phyloP scores from a whole-genome alignment of 352 stramenopile species.

The Aphanomyces stellatus region DNA sequence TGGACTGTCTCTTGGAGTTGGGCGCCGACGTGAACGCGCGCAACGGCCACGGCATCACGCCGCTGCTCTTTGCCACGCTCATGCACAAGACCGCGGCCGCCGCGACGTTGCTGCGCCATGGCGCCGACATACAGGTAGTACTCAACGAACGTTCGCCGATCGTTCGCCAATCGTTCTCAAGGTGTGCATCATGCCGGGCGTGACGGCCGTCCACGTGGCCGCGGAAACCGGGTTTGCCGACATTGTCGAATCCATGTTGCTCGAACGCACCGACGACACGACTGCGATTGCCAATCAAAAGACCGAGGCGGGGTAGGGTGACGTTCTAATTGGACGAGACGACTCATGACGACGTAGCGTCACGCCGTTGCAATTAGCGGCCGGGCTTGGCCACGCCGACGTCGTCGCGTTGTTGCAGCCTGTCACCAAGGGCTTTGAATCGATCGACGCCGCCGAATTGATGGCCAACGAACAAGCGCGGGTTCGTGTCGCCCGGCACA shows the following conservation, averaged over 20 bases:
- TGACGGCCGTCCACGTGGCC: constrained; percentile 70
- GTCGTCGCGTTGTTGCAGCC: constrained; percentile 57
- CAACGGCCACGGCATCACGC: constrained; percentile 63
- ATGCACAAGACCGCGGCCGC: constrained; percentile 65
- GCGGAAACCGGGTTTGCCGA: constrained; percentile 60
- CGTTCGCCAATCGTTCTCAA: neutral
- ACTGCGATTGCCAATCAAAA: constrained; percentile 40
- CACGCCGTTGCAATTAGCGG: constrained; percentile 61
- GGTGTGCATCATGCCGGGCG: constrained; percentile 43
- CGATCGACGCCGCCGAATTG: constrained; percentile 39
- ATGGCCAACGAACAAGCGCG: constrained; percentile 47
- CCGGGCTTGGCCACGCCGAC: constrained; percentile 56
- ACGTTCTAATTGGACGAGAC: too few species aligned
- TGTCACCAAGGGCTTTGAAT: constrained; percentile 51
- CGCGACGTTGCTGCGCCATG: constrained; percentile 40
- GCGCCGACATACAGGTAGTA: constrained; percentile 33
- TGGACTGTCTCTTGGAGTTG: constrained; percentile 46
- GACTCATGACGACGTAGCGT: constrained; percentile 13
- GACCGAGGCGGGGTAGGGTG: constrained; percentile 41
- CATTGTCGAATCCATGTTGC: constrained; percentile 49
- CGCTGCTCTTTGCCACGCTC: constrained; percentile 62
- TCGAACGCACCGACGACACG: constrained; percentile 36
- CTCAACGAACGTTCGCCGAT: neutral
- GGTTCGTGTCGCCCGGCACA: neutral
- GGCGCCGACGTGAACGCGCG: constrained; percentile 55